Percentiles rank a stretch among this genome's conserved stretches.
Evolutionary conservation across 1,139 yeast genomes (phyloP).

Genomic region (Suhomyces guaymorum): DNA sequence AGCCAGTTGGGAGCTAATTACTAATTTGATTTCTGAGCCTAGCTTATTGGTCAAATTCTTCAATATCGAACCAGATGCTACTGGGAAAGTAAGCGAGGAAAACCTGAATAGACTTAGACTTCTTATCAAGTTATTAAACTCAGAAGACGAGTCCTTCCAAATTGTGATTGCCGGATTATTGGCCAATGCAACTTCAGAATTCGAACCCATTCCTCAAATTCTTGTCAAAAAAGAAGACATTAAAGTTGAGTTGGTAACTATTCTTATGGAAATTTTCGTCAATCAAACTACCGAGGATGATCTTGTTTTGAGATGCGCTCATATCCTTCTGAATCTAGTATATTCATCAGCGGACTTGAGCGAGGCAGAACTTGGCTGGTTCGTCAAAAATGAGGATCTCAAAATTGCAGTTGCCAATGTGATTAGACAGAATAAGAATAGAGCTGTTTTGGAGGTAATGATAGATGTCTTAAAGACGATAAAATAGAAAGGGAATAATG

Average conservation of each 20-base stretch:
- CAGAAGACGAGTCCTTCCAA: conserved; percentile 41
- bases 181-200: conserved; percentile 52
- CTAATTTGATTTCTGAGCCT: conserved; percentile 49
- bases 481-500: too few species aligned
- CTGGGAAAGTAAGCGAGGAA: conserved; percentile 16
- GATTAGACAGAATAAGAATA: conserved; percentile 16
- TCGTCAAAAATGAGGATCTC: conserved; percentile 19
- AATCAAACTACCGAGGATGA: conserved; percentile 32
- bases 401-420: conserved; percentile 22
- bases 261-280: conserved; percentile 26
- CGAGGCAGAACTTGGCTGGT: too few species aligned
- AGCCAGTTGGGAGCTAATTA: conserved; percentile 50
- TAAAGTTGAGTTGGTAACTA: conserved; percentile 25
- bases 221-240: conserved; percentile 29
- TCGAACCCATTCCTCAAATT: conserved; percentile 42
- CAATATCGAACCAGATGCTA: conserved; percentile 32
- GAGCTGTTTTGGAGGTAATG: conserved; percentile 21
- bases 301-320: conserved; percentile 39
- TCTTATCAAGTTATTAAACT: conserved; percentile 42
- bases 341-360: too few species aligned
- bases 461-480: conserved; percentile 25
- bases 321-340: conserved; percentile 33
- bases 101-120: conserved; percentile 36
- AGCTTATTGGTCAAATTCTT: conserved; percentile 50
- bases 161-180: conserved; percentile 45